Conservation (phyloP, 2,329 filamentous ascomycete genomes). For the Fusarium ramigenum region DNA sequence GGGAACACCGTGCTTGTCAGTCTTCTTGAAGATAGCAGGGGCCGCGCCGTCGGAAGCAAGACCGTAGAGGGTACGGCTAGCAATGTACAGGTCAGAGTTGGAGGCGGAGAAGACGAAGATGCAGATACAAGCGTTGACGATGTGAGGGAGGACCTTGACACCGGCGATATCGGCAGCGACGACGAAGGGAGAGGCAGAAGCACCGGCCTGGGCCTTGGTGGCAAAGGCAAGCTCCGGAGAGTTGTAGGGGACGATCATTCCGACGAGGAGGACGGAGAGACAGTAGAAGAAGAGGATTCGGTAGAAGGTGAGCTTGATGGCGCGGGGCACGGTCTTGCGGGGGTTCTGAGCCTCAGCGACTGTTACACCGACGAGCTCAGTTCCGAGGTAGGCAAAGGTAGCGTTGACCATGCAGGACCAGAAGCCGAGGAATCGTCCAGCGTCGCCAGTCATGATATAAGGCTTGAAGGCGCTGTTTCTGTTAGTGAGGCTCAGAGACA, state of each 20-base stretch:
- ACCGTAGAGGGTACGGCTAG: constrained; percentile 76
- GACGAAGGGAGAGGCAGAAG: constrained; percentile 74
- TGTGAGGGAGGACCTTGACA: constrained; percentile 69
- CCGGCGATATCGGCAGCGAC: constrained; percentile 73
- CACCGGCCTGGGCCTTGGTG: constrained; percentile 51
- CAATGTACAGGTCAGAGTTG: constrained; percentile 82
- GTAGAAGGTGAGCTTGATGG: constrained; percentile 83
- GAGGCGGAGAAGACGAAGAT: constrained; percentile 80
- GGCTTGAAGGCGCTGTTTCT: constrained; percentile 49
- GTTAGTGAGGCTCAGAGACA: background rate
- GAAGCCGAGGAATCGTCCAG: constrained; percentile 68
- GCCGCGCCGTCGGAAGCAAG: constrained; percentile 77
- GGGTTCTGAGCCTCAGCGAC: constrained; percentile 84
- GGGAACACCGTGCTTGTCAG: constrained; percentile 76
- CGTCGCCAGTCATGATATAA: constrained; percentile 39
- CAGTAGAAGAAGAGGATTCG: constrained; percentile 85
- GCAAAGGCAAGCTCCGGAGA: constrained; percentile 67
- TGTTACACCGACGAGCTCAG: constrained; percentile 80
- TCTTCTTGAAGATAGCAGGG: constrained; percentile 75
- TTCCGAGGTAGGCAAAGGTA: constrained; percentile 81
- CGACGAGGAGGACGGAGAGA: constrained; percentile 76
- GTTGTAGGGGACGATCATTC: constrained; percentile 81
- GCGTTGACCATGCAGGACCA: constrained; percentile 80
- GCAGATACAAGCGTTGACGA: constrained; percentile 79
- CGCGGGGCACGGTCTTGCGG: constrained; percentile 77